These are phyloP conservation scores for Sporobolomyces pararoseus DNA, from an alignment of 768 basidiomycete genomes.

Conservation along the genomic window DNA sequence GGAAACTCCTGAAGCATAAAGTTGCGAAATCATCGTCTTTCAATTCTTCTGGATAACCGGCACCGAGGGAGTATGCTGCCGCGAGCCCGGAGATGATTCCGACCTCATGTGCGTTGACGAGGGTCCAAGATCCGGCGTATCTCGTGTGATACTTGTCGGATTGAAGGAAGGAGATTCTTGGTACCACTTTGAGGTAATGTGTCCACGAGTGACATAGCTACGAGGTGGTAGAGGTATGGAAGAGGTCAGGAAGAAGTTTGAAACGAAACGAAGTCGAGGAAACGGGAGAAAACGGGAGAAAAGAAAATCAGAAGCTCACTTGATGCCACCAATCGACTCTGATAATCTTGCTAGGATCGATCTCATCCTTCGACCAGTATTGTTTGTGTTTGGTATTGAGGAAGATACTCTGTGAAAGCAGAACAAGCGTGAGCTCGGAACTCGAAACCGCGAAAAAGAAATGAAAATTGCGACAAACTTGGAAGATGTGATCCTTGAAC, in stretches of 20 bases:
- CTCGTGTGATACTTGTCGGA: constrained; percentile 47
- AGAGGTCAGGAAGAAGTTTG: background rate
- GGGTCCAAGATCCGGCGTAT: constrained; percentile 52
- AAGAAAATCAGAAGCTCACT: background rate
- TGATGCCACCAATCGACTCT: constrained; percentile 52
- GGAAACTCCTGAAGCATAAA: constrained; percentile 49
- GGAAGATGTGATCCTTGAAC: constrained; percentile 52
- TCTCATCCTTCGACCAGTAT: constrained; percentile 51
- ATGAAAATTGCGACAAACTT: constrained; percentile 27
- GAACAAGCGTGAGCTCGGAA: background rate
- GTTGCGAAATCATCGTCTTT: constrained; percentile 51
- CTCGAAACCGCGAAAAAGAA: background rate
- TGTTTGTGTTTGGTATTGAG: constrained; percentile 52
- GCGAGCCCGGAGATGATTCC: constrained; percentile 50
- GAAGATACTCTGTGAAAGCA: constrained; percentile 48
- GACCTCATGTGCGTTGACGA: constrained; percentile 51
- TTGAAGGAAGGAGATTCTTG: constrained; percentile 51
- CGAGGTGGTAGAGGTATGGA: constrained; percentile 7
- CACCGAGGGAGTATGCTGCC: constrained; percentile 52
- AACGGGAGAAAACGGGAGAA: background rate
- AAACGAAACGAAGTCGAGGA: too few species aligned
- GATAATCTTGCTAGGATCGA: constrained; percentile 51
- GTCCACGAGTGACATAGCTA: constrained; percentile 49
- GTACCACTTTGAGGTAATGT: constrained; percentile 47
- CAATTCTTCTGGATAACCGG: constrained; percentile 51